Evolutionary conservation across 768 basidiomycete genomes (phyloP).

Genomic region (Kwoniella dendrophila): DNA sequence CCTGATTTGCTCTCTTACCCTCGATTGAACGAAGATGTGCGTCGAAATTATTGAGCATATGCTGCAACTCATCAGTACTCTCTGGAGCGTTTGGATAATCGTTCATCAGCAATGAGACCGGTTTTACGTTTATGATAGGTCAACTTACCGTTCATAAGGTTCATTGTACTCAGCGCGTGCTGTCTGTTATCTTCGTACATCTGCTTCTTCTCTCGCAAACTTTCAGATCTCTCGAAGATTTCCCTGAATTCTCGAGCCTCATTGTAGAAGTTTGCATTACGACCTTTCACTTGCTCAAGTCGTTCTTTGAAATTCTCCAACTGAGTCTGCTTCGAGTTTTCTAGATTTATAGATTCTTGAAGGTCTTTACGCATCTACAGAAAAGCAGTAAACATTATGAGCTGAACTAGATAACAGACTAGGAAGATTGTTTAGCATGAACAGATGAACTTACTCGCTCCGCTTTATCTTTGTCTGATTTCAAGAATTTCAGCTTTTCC

Average conservation of each 20-base stretch:
- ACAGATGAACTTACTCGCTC: slow-evolving; percentile 65
- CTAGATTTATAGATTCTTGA: slow-evolving; percentile 67
- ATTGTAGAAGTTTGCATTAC: slow-evolving; percentile 68
- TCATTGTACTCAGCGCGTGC: slow-evolving; percentile 66
- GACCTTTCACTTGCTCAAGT: slow-evolving; percentile 65
- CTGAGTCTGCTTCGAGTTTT: slow-evolving; percentile 72
- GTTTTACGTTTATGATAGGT: neutral
- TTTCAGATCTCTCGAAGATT: slow-evolving; percentile 71
- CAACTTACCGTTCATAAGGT: slow-evolving; percentile 67
- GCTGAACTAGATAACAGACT: neutral
- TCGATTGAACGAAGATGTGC: slow-evolving; percentile 56
- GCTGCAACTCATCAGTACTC: slow-evolving; percentile 69
- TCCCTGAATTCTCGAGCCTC: slow-evolving; percentile 72
- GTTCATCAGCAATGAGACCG: slow-evolving; percentile 9
- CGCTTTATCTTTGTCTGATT: slow-evolving; percentile 79
- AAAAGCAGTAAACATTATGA: neutral
- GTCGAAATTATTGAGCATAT: slow-evolving; percentile 56
- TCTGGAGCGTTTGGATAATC: slow-evolving; percentile 55
- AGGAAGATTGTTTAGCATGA: neutral
- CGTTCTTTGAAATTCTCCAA: slow-evolving; percentile 70
- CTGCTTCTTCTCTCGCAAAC: slow-evolving; percentile 66
- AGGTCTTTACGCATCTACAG: slow-evolving; percentile 57
- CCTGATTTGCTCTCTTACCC: slow-evolving; percentile 29
- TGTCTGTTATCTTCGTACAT: slow-evolving; percentile 66
- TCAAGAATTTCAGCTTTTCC: slow-evolving; percentile 75